Base-by-base conservation (phyloP, 352 stramenopile species). In the Achlya hypogyna region DNA sequence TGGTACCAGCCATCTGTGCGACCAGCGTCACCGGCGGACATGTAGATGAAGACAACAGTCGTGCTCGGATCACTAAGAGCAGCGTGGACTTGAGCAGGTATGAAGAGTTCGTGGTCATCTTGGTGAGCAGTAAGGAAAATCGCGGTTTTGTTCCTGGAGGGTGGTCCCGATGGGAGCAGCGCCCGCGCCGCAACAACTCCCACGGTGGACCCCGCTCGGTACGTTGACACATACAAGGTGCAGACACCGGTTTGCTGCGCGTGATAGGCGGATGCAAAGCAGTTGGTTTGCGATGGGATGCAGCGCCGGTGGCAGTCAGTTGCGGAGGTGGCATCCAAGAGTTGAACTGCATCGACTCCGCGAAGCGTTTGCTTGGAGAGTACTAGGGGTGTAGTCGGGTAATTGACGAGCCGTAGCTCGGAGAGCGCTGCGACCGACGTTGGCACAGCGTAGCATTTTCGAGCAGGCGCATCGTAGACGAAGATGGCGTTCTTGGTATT, bases 21-120 rank as follows among this genome's bases (percentile, higher is more conserved):
- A 35, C 59, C 59, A 12, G 59, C 32, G 31, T 65, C 59, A 12
- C 59, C 59, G 28, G 38, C 59, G 5, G 59, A 29, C 29, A 34
- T 54, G 59, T 65, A 65, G 20, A 65, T 43, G 25, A 56, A 58
- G 49, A 20, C 8, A 20, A 56, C 31, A 9, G 25, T 58, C 1
- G 59, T 65, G 6, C 18, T 40, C 0, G 28, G 47, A 22, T 5
- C 23, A 8, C 22, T 40, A 31, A 65, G 8, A 25, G 43, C 29
- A 18, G 53, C 25, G 47, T 62, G 25, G 27, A 56, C 25, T 56
- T 56, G 25, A 35, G 10, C 31, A 20, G 49, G 18, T 1, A 56
- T 31, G 49, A 56, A 56, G 6, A 56, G 49, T 31, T 56, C 49
- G 6, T 56, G 49, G 31, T 56, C 49, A 20, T 56, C 49, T 56